Evolutionary conservation across 2,329 filamentous ascomycete species (phyloP), one percentile per base, ranked within the genome.

Genomic region (Diatrype stigma): DNA sequence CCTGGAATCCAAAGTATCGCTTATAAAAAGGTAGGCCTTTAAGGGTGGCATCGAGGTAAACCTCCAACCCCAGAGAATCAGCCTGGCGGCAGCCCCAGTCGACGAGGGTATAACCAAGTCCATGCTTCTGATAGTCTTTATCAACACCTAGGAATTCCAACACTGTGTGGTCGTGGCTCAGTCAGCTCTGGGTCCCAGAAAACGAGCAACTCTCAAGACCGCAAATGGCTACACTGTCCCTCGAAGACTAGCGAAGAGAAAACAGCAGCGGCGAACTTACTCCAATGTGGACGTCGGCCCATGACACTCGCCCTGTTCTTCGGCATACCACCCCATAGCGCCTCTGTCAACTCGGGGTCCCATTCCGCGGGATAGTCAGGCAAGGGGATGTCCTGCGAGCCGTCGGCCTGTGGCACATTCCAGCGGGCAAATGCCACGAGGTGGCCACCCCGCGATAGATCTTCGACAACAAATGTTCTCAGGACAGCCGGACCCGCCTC

Each of bases 401-500:
- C 52, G 12, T 49, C 54, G 7, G 16, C 50, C 22, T 56, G 52
- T 3, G 54, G 54, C 10, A 52, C 47, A 26, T 55, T 37, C 47
- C 50, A 55, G 26, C 54, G 49, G 12, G 47, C 22, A 17, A 56
- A 48, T 7, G 52, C 54, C 16, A 52, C 50, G 8, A 56, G 21
- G 23, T 44, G 46, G 14, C 45, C 48, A 2, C 7, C 50, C 16
- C 42, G 37, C 2, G 49, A 42, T 6, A 54, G 22, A 16, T 51
- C 46, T 37, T 56, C 54, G n/a, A 56, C 48, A 5, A 56, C 54
- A 14, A 56, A 56, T 1, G 54, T 55, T 42, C 34, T 52, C 16
- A 52, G 42, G 23, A 52, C 44, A 12, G 26, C 30, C 2, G 47
- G 42, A 19, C 54, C 52, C 10, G 54, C 46, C 12, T 32, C 6